Evolutionary conservation across 768 basidiomycete genomes (phyloP).

Genomic region (Gymnopilus junonius): DNA sequence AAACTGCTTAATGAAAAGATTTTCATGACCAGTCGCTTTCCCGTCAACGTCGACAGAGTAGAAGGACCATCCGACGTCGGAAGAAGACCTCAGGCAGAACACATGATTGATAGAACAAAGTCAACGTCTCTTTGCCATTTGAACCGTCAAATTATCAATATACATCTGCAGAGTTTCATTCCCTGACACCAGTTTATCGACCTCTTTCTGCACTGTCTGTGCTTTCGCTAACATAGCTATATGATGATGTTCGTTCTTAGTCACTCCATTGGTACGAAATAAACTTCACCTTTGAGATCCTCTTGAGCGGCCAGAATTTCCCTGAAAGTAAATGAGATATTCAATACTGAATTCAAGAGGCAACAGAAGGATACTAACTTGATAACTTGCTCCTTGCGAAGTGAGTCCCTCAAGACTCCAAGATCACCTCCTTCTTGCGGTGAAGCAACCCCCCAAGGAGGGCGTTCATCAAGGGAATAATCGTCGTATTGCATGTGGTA

Average conservation of each 20-base stretch:
- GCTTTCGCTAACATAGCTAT: constrained; percentile 71
- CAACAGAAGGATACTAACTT: constrained; percentile 52
- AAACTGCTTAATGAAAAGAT: too few species aligned
- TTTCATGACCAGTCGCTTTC: too few species aligned
- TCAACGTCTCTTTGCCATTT: constrained; percentile 80
- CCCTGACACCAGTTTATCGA: constrained; percentile 79
- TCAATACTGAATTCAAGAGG: background rate
- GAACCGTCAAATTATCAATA: constrained; percentile 86
- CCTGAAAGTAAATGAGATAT: constrained; percentile 38
- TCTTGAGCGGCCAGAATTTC: constrained; percentile 79
- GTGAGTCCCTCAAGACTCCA: constrained; percentile 64
- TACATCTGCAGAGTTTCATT: constrained; percentile 89
- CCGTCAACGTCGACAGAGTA: too few species aligned
- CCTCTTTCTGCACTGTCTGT: constrained; percentile 71
- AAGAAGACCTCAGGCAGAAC: background rate
- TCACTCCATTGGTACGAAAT: background rate
- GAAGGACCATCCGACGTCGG: background rate
- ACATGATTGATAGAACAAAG: background rate
- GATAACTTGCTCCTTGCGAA: constrained; percentile 77
- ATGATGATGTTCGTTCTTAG: background rate
- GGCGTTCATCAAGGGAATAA: constrained; percentile 36
- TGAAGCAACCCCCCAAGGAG: constrained; percentile 56
- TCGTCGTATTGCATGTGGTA: constrained; percentile 10
- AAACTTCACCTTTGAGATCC: constrained; percentile 68
- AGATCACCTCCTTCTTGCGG: constrained; percentile 55